Conservation (phyloP, 345 rosid genomes). For the Eucalyptus cloeziana region DNA sequence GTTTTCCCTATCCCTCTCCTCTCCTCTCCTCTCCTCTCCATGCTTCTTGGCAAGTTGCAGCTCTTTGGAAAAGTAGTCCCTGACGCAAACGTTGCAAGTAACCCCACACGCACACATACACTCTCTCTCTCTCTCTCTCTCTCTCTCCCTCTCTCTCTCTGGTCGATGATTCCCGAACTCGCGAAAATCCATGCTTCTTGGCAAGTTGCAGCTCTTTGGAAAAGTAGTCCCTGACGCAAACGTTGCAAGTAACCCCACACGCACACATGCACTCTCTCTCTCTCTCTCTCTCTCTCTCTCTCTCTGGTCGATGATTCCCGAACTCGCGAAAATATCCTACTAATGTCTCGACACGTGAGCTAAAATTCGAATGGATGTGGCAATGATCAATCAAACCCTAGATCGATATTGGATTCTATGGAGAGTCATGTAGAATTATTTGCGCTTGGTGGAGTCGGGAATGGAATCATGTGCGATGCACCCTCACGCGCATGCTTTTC, state of each 20-base stretch:
- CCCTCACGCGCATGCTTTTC: not conserved
- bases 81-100: not conserved
- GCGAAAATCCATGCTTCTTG: conserved; percentile 9
- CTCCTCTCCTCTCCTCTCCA: not conserved
- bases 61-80: not conserved
- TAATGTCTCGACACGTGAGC: not conserved
- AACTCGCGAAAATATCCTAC: not conserved
- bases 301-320: not conserved
- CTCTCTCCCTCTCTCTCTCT: not conserved
- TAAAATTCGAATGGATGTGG: not conserved
- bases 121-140: not conserved
- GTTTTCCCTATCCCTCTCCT: not conserved
- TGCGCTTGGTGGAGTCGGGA: not conserved
- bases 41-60: conserved; percentile 17
- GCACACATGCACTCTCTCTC: not conserved
- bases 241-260: not conserved
- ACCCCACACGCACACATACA: not conserved
- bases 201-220: conserved; percentile 1
- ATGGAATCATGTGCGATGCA: not conserved
- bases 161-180: not conserved
- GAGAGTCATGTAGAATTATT: not conserved
- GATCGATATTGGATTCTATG: not conserved
- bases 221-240: not conserved
- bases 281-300: not conserved
- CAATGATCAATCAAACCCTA: not conserved